A percentile compares a stretch with the other conserved stretches of the same genome.
phyloP scores from a whole-genome alignment of 345 rosid genomes.

The Salix arbutifolia region DNA sequence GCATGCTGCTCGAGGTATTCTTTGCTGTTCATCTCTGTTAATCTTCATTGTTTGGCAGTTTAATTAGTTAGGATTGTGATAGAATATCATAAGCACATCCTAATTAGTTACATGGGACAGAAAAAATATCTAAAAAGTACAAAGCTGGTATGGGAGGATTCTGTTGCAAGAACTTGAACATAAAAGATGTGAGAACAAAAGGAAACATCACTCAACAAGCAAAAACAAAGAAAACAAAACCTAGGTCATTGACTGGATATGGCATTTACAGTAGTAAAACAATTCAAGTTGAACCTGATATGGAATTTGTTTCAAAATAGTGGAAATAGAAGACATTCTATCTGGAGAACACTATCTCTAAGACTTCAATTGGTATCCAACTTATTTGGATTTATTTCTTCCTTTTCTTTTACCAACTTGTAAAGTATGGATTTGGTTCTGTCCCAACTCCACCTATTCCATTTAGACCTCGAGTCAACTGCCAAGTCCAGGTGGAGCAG shows the following conservation, averaged over 20 bases:
- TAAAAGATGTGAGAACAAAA: neutral
- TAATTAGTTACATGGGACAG: neutral
- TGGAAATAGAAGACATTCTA: neutral
- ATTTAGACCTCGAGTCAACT: neutral
- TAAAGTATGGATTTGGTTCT: neutral
- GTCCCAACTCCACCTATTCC: neutral
- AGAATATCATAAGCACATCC: neutral
- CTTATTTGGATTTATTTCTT: neutral
- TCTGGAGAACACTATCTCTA: no score
- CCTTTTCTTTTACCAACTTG: neutral
- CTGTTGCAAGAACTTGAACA: neutral
- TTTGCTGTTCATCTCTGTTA: slow-evolving; percentile 96
- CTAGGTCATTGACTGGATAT: neutral
- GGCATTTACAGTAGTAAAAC: neutral
- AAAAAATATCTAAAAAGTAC: neutral
- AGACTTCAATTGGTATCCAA: neutral
- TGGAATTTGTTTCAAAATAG: neutral
- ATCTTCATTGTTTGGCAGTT: slow-evolving; percentile 36
- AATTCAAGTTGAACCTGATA: neutral
- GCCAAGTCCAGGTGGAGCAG: no score
- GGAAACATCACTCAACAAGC: neutral
- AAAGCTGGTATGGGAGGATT: neutral
- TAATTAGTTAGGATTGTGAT: neutral
- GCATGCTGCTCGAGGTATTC: slow-evolving; percentile 82
- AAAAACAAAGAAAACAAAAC: neutral